phyloP scores from a whole-genome alignment of 2,329 filamentous ascomycete genomes.

The Xylariales sp. region DNA sequence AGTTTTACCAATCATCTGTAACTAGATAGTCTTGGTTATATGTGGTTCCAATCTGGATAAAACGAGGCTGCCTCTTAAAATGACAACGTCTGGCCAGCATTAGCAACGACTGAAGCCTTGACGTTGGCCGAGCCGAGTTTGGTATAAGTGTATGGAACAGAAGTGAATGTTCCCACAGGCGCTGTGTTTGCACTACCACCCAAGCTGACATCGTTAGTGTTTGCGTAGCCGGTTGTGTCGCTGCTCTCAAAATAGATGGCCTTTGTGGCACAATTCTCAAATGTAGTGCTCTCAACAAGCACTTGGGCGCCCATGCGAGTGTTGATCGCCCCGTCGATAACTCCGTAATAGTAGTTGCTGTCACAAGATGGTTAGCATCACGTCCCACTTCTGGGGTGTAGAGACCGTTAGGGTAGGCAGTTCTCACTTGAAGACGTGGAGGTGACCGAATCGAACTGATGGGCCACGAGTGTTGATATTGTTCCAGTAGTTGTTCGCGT shows the following conservation, averaged over 20 bases:
- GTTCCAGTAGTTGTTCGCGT: conserved; percentile 61
- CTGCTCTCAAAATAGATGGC: conserved; percentile 33
- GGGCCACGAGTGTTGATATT: conserved; percentile 63
- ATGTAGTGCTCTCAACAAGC: conserved; percentile 42
- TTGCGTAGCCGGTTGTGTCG: conserved; percentile 34
- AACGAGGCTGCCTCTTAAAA: conserved; percentile 2
- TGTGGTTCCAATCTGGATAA: background rate
- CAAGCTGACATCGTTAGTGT: conserved; percentile 35
- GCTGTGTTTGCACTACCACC: conserved; percentile 44
- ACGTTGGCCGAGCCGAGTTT: conserved; percentile 11
- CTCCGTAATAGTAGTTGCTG: conserved; percentile 41
- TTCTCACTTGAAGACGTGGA: conserved; percentile 45
- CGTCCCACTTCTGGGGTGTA: background rate
- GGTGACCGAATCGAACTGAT: conserved; percentile 62
- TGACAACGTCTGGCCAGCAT: conserved; percentile 8
- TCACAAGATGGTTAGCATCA: background rate
- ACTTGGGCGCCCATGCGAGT: conserved; percentile 47
- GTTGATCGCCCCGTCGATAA: conserved; percentile 45
- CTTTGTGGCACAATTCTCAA: conserved; percentile 15
- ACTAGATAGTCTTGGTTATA: background rate
- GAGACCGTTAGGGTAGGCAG: background rate
- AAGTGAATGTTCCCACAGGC: conserved; percentile 34
- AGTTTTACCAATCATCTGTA: background rate
- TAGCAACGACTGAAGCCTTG: conserved; percentile 9
- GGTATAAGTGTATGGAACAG: conserved; percentile 9